These are phyloP conservation scores for Mortierella sp. DNA, from an alignment of 371 early-diverging fungal genomes.

Conservation along the genomic window DNA sequence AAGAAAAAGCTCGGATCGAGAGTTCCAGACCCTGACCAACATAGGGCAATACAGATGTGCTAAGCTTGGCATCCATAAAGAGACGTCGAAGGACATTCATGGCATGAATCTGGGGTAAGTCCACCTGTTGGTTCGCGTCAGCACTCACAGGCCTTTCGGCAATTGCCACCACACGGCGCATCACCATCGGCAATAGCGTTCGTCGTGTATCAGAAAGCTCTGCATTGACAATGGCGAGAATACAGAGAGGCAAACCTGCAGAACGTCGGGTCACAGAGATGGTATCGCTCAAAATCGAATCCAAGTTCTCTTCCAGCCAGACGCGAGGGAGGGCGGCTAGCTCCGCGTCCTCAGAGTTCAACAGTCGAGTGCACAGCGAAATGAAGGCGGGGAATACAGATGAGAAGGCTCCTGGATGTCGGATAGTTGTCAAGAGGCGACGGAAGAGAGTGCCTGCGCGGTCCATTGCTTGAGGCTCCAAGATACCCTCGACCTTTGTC, in stretches of 20 bases:
- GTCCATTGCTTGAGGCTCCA: slow-evolving; percentile 21
- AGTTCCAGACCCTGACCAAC: slow-evolving; percentile 80
- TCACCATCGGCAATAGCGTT: slow-evolving; percentile 69
- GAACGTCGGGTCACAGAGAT: slow-evolving; percentile 95
- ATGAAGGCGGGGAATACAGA: slow-evolving; percentile 87
- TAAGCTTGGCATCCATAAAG: slow-evolving; percentile 84
- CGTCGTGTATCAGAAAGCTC: slow-evolving; percentile 70
- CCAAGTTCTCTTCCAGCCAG: slow-evolving; percentile 75
- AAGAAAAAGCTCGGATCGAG: slow-evolving; percentile 84
- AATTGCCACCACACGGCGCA: slow-evolving; percentile 74
- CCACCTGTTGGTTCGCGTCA: slow-evolving; percentile 68
- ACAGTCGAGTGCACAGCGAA: slow-evolving; percentile 72
- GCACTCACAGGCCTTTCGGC: slow-evolving; percentile 59
- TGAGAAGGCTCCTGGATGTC: slow-evolving; percentile 94
- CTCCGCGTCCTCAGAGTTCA: slow-evolving; percentile 59
- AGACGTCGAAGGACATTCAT: slow-evolving; percentile 88
- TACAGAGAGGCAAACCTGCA: slow-evolving; percentile 90
- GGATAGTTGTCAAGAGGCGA: slow-evolving; percentile 73
- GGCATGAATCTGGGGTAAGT: slow-evolving; percentile 88
- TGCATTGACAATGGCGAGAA: slow-evolving; percentile 85
- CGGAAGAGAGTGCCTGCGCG: slow-evolving; percentile 68
- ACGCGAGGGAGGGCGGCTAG: slow-evolving; percentile 63
- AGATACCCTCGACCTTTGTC: slow-evolving; percentile 28
- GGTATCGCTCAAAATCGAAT: slow-evolving; percentile 62
- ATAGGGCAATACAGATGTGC: slow-evolving; percentile 76